A percentile compares a stretch with the other conserved stretches of the same genome.
Conservation (phyloP, 352 stramenopile species). For the Pythium plurisporium region DNA sequence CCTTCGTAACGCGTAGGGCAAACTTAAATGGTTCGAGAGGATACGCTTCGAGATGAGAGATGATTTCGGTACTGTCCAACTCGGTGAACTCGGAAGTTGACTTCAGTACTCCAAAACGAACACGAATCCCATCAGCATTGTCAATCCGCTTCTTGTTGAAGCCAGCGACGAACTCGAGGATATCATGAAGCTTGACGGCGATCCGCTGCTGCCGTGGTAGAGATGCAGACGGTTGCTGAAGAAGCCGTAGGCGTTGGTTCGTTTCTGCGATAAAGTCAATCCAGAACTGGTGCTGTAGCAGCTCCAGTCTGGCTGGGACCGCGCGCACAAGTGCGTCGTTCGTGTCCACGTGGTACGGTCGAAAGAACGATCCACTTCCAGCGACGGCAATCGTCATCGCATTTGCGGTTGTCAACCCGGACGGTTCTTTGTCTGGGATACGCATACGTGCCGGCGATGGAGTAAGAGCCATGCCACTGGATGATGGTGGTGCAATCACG, state of each 20-base stretch:
- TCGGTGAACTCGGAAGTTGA: constrained; percentile 4
- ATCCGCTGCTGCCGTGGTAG: constrained; percentile 29
- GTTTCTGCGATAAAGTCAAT: constrained; percentile 76
- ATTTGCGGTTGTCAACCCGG: not conserved
- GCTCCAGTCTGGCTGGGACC: constrained; percentile 55
- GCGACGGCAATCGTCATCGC: constrained; percentile 52
- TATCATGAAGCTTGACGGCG: constrained; percentile 25
- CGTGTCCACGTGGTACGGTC: constrained; percentile 75
- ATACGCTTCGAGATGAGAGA: constrained; percentile 21
- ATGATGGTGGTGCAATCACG: constrained; percentile 37
- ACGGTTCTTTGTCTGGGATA: constrained; percentile 1
- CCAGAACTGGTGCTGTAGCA: constrained; percentile 79
- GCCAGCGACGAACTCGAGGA: constrained; percentile 40
- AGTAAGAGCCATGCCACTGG: not conserved
- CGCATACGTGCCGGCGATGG: constrained; percentile 12
- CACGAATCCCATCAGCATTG: constrained; percentile 40
- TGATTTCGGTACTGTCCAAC: not conserved
- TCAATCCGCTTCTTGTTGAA: constrained; percentile 58
- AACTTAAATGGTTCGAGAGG: constrained; percentile 57
- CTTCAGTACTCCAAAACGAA: constrained; percentile 58
- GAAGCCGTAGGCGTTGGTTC: constrained; percentile 60
- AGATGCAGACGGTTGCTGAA: constrained; percentile 53
- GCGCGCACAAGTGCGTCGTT: constrained; percentile 80
- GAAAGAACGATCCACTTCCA: constrained; percentile 77
- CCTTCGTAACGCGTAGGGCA: constrained; percentile 46